A percentile compares a stretch with the other conserved stretches of the same genome.
These are phyloP conservation scores for Volvox africanus DNA, from an alignment of 139 green algal species.

Conservation along the genomic window DNA sequence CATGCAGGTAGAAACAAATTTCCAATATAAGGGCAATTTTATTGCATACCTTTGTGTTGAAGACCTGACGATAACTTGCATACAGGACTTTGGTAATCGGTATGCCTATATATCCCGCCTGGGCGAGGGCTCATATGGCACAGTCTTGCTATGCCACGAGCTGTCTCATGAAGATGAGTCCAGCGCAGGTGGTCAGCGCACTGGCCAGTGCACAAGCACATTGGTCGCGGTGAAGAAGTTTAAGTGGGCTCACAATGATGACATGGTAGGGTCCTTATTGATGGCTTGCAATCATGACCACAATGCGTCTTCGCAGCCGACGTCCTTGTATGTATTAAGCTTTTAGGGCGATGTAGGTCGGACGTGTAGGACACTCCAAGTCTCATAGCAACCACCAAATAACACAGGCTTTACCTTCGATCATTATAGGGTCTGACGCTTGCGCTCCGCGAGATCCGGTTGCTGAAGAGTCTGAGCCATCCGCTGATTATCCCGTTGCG, in stretches of 20 bases:
- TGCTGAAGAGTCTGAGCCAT: slow-evolving; percentile 20
- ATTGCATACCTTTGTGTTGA: too few species aligned
- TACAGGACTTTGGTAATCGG: background rate
- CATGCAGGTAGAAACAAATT: background rate
- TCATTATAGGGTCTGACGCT: slow-evolving; percentile 13
- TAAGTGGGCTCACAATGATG: slow-evolving; percentile 11
- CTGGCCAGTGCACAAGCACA: background rate
- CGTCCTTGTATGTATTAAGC: too few species aligned
- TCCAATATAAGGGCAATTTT: too few species aligned
- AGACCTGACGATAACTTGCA: too few species aligned
- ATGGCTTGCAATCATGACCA: background rate
- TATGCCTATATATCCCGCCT: background rate
- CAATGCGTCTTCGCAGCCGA: too few species aligned
- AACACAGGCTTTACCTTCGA: background rate
- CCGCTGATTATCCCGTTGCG: slow-evolving; percentile 19
- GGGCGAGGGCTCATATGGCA: slow-evolving; percentile 19
- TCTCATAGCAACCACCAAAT: background rate
- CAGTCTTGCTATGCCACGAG: slow-evolving; percentile 10
- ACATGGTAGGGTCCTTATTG: background rate
- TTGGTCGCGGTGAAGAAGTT: slow-evolving; percentile 20
- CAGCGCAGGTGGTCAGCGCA: background rate
- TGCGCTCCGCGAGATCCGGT: slow-evolving; percentile 18
- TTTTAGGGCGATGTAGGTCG: too few species aligned
- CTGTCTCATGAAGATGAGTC: background rate
- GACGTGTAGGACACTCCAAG: background rate